A percentile compares a stretch with the other conserved stretches of the same genome.
Evolutionary conservation across 2,329 filamentous ascomycete genomes (phyloP).

Genomic region (Calycina herbarum): DNA sequence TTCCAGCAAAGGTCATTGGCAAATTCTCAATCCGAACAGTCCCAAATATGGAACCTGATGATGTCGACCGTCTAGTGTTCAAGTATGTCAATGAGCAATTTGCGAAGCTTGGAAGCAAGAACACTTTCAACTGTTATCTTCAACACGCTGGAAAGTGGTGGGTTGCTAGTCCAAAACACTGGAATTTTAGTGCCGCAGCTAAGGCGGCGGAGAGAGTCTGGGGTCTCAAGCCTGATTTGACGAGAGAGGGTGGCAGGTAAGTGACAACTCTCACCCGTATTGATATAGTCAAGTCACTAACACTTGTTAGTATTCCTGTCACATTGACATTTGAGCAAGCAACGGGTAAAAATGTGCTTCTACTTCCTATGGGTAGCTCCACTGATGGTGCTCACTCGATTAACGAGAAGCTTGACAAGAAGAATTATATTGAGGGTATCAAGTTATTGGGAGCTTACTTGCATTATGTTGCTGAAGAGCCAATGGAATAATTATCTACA

Average conservation of each 20-base stretch:
- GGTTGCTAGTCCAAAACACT: slow-evolving; percentile 96
- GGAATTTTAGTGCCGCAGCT: slow-evolving; percentile 93
- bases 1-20: slow-evolving; percentile 94
- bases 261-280: slow-evolving; percentile 32
- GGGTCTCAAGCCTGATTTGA: slow-evolving; percentile 91
- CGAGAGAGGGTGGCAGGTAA: slow-evolving; percentile 87
- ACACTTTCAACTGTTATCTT: slow-evolving; percentile 76
- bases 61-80: slow-evolving; percentile 82
- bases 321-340: slow-evolving; percentile 97
- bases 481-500: slow-evolving; percentile 43
- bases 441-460: slow-evolving; percentile 94
- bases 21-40: slow-evolving; percentile 99
- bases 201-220: slow-evolving; percentile 98
- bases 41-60: slow-evolving; percentile 91
- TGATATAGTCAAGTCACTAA: slow-evolving; percentile 16
- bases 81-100: slow-evolving; percentile 83
- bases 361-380: slow-evolving; percentile 95
- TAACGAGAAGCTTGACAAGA: slow-evolving; percentile 97
- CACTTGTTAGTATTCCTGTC: slow-evolving; percentile 74
- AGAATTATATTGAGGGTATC: slow-evolving; percentile 97
- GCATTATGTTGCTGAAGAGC: slow-evolving; percentile 93
- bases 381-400: slow-evolving; percentile 97
- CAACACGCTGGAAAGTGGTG: slow-evolving; percentile 98
- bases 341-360: slow-evolving; percentile 93
- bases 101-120: slow-evolving; percentile 87